Evolutionary conservation across 2,329 filamentous ascomycete genomes (phyloP).

Genomic region (Tolypocladium ovalisporum): DNA sequence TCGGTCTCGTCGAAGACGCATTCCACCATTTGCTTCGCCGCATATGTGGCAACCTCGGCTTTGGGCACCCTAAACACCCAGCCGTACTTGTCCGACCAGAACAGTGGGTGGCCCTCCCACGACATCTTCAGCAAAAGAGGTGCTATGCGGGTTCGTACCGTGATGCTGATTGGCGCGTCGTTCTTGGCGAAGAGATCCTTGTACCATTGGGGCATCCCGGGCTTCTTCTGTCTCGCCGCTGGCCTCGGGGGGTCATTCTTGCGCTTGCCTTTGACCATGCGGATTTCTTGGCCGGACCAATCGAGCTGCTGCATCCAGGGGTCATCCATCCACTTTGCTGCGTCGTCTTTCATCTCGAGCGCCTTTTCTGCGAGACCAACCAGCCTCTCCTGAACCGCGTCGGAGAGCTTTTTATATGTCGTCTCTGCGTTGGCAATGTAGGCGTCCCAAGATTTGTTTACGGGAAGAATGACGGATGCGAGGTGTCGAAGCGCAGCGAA

Average conservation of each 20-base stretch:
- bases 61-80: constrained; percentile 80
- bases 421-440: constrained; percentile 79
- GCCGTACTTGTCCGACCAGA: constrained; percentile 88
- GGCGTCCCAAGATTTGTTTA: constrained; percentile 76
- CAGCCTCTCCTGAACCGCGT: constrained; percentile 68
- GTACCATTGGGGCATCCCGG: constrained; percentile 93
- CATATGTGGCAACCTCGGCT: constrained; percentile 52
- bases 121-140: constrained; percentile 72
- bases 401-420: constrained; percentile 67
- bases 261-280: constrained; percentile 83
- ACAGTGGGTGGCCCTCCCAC: constrained; percentile 81
- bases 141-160: constrained; percentile 78
- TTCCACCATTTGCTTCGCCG: constrained; percentile 57
- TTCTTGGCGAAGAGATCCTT: constrained; percentile 73
- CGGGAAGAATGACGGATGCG: constrained; percentile 85
- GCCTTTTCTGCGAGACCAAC: constrained; percentile 66
- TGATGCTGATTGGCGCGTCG: constrained; percentile 60
- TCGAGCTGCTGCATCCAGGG: constrained; percentile 91
- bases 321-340: constrained; percentile 62
- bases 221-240: constrained; percentile 78
- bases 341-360: constrained; percentile 57
- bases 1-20: constrained; percentile 76
- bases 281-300: constrained; percentile 89
- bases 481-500: constrained; percentile 89
- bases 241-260: constrained; percentile 71